phyloP scores from a whole-genome alignment of 1,284 basidiomycete species.

The Melampsora abietis-canadensis region DNA sequence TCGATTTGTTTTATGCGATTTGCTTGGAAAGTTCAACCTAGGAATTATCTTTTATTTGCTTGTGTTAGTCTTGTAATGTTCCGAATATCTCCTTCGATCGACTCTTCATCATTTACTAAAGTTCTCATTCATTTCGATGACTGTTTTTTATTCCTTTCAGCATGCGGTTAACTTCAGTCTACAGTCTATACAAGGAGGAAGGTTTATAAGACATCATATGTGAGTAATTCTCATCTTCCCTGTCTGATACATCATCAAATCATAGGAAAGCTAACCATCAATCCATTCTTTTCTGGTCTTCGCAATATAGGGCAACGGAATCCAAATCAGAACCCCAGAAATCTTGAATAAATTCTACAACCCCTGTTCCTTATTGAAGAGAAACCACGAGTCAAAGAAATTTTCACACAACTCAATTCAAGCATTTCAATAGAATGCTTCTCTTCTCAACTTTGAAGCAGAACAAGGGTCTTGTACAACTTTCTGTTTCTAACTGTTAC shows the following conservation, averaged over 20 bases:
- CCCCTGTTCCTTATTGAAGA: neutral
- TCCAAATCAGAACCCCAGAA: neutral
- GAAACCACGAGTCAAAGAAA: neutral
- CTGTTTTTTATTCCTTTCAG: neutral
- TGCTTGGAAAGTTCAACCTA: conserved; percentile 88
- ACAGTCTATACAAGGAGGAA: conserved; percentile 36
- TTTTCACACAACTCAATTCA: neutral
- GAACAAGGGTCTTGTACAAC: no score
- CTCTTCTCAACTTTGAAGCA: neutral
- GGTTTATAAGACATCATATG: conserved; percentile 33
- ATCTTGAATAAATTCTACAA: neutral
- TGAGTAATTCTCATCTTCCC: conserved; percentile 17
- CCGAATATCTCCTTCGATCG: no score
- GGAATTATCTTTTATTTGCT: conserved; percentile 80
- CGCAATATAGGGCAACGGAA: neutral
- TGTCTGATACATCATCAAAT: neutral
- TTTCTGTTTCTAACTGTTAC: no score
- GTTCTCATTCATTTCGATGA: neutral
- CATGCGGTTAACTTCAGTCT: conserved; percentile 41
- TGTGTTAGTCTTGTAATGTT: conserved; percentile 59
- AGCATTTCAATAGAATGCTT: neutral
- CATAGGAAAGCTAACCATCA: neutral
- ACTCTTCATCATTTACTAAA: neutral
- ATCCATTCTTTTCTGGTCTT: neutral
- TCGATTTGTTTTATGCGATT: conserved; percentile 94